phyloP scores from a whole-genome alignment of 176 grass and related monocot species.

The Alloteropsis semialata region DNA sequence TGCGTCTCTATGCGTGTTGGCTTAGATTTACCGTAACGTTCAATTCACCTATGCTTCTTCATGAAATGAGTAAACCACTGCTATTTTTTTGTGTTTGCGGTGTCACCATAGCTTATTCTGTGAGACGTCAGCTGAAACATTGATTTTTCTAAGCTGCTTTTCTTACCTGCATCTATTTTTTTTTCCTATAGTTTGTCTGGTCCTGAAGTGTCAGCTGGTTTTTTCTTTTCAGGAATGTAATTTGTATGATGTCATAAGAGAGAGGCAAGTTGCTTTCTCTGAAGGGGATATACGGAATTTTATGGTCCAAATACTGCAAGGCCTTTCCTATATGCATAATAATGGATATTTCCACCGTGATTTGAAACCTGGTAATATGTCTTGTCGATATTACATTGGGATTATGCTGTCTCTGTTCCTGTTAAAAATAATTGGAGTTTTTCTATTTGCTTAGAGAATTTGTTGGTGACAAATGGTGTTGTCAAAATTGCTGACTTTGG shows the following conservation, averaged over 20 bases:
- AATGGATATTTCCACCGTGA: constrained; percentile 97
- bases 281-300: constrained; percentile 65
- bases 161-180: not conserved
- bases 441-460: constrained; percentile 53
- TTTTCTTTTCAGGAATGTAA: constrained; percentile 54
- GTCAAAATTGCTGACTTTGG: constrained; percentile 97
- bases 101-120: not conserved
- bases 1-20: not conserved
- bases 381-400: constrained; percentile 6
- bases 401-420: constrained; percentile 7
- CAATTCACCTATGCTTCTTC: not conserved
- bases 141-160: constrained; percentile 2
- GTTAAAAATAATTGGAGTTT: constrained; percentile 1
- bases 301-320: constrained; percentile 77
- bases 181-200: not conserved
- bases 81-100: not conserved
- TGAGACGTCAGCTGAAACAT: not conserved
- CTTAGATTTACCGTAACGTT: not conserved
- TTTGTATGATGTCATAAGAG: constrained; percentile 83
- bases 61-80: not conserved
- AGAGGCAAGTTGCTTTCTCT: constrained; percentile 49
- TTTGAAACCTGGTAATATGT: constrained; percentile 82
- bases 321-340: constrained; percentile 89
- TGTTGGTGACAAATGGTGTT: constrained; percentile 61
- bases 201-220: not conserved